Base-by-base conservation (phyloP, 495 filamentous ascomycete species). In the Monascus purpureus region DNA sequence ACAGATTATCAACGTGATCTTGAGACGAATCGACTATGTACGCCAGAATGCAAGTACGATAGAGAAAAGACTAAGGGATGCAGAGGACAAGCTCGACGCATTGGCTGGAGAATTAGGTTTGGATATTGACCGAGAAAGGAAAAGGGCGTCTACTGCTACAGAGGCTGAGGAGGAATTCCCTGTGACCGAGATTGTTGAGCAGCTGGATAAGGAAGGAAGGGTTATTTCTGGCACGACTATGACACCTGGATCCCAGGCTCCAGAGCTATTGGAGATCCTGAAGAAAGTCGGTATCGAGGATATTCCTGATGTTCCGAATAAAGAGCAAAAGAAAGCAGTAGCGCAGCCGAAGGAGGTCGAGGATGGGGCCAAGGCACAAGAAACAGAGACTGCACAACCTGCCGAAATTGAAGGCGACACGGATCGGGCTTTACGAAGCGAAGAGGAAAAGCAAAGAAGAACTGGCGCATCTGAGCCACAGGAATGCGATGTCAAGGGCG, bases 141-240 rank as follows among this genome's bases (percentile, higher is more conserved):
- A 77, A 78, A 20, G 6, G 37, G 29, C 17, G 2, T 19, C 29
- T 13, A 22, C n/a, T 11, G 28, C 50, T 6, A n/a, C 17, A 0
- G 46, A 48, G 23, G 30, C 34, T 6, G 43, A 38, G 6, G 32
- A 42, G 8, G 54, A 76, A 37, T 50, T 86, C 28, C 79, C 84
- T 2, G 65, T 93, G 32, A 81, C 73, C 13, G 88, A 95, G 32
- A 95, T 97, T 37, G 55, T 75, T 25, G 88, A 97, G 52, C 78
- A 93, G 56, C 61, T 97, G 28, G 90, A 97, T 50, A 88, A 94
- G 13, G 76, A 93, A 12, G 90, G 73, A 12, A 88, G 93, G 45
- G 67, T 96, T 8, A 59, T 94, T 18, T 77, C 70, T 1, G 75
- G 59, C 33, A 65, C 61, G 17, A 58, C 73, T 6, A 72, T 73